Evolutionary conservation across 306 rosid species (phyloP).

Genomic region (Quercus cerris): DNA sequence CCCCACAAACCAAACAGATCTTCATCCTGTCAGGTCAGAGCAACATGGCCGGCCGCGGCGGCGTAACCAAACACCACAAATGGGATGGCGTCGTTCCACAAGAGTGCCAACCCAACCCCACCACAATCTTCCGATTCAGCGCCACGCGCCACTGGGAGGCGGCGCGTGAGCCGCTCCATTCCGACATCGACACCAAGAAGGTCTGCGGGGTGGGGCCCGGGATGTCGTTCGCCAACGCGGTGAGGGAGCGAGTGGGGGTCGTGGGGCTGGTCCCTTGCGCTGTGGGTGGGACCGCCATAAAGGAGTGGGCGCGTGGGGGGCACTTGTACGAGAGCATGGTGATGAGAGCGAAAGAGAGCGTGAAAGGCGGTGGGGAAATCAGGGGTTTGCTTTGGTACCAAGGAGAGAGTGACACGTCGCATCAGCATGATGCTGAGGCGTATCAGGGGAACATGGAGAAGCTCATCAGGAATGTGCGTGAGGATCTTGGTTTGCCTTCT

Average conservation of each 20-base stretch:
- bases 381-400: slow-evolving; percentile 74
- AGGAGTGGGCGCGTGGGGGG: slow-evolving; percentile 92
- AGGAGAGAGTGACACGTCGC: slow-evolving; percentile 74
- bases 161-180: slow-evolving; percentile 73
- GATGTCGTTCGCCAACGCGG: slow-evolving; percentile 62
- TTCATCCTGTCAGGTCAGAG: slow-evolving; percentile 89
- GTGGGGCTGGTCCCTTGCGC: slow-evolving; percentile 81
- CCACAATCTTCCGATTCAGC: slow-evolving; percentile 51
- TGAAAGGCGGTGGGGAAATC: slow-evolving; percentile 44
- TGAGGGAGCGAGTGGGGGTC: slow-evolving; percentile 32
- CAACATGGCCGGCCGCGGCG: slow-evolving; percentile 92
- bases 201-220: slow-evolving; percentile 80
- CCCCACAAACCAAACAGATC: slow-evolving; percentile 40
- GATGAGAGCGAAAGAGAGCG: slow-evolving; percentile 53
- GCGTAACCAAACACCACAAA: slow-evolving; percentile 31
- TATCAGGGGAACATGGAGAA: slow-evolving; percentile 63
- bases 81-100: slow-evolving; percentile 79
- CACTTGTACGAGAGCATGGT: slow-evolving; percentile 69
- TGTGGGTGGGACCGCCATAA: slow-evolving; percentile 79
- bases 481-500: slow-evolving; percentile 53
- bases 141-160: slow-evolving; percentile 58
- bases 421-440: slow-evolving; percentile 42
- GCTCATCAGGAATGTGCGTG: slow-evolving; percentile 55
- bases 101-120: slow-evolving; percentile 49
- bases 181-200: slow-evolving; percentile 64